Conservation (phyloP, 768 basidiomycete genomes). For the Russula sp. region DNA sequence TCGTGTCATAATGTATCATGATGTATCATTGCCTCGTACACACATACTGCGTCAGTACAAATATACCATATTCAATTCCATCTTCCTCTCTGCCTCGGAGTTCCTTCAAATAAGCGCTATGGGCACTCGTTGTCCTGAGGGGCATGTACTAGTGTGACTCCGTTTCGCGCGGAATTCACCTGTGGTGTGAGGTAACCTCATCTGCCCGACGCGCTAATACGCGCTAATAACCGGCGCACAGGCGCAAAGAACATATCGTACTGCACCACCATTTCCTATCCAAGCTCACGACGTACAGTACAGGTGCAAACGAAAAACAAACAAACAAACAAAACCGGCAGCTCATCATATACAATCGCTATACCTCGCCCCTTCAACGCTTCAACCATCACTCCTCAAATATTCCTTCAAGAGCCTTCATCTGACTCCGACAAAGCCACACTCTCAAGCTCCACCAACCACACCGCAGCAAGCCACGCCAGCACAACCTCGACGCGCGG, state of each 20-base stretch:
- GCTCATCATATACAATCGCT: not conserved
- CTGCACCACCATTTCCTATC: not conserved
- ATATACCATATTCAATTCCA: no score
- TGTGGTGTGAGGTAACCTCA: no score
- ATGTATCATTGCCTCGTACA: no score
- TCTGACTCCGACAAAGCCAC: conserved; percentile 22
- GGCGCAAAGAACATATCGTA: not conserved
- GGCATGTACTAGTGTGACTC: no score
- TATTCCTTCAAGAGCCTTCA: not conserved
- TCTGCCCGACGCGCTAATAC: not conserved
- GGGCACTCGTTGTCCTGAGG: no score
- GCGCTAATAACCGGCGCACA: not conserved
- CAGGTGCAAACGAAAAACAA: not conserved
- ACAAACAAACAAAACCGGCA: not conserved
- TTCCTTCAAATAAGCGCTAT: no score
- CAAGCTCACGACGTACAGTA: not conserved
- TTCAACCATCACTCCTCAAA: not conserved
- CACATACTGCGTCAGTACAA: no score
- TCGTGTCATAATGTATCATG: no score
- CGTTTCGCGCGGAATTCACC: no score
- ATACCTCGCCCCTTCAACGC: not conserved
- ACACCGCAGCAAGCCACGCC: conserved; percentile 79
- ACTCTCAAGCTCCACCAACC: conserved; percentile 62
- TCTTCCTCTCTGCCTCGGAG: no score
- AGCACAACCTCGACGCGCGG: conserved; percentile 80